Base-by-base conservation (phyloP, 2,329 filamentous ascomycete species). In the Ophiostoma sp. region DNA sequence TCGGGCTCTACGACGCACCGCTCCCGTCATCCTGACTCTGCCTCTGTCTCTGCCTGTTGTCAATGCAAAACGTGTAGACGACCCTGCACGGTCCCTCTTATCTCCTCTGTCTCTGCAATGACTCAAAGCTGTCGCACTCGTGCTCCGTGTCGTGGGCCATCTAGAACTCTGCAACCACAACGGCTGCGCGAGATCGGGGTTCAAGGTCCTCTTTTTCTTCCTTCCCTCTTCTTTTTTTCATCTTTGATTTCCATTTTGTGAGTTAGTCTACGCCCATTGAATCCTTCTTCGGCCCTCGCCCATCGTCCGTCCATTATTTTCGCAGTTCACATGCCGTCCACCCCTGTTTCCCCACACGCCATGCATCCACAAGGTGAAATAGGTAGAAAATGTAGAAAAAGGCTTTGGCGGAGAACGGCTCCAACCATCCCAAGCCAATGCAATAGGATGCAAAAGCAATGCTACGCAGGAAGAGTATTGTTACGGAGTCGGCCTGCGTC, bases 281-380 rank as follows among this genome's bases (percentile, higher is more conserved):
- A 65, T 65, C 35, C 60, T 64, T 64, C 60, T 36, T 39, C 62
- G 20, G 62, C 17, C 57, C 27, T 33, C 23, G 27, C 27, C 52
- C 57, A 13, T 62, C 57, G 13, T 33, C 57, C 57, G 57, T 33
- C 60, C 60, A 62, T 62, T 62, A 17, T 60, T 48, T 48, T 48
- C 17, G 20, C 44, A 48, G 44, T 20, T 57, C 23, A 57, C 52
- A 57, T 57, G 52, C 52, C 23, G 52, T 11, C 52, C 44, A 48
- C 57, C 54, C 57, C 23, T 54, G n/a, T 15, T 67, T 71, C 67
- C 67, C 69, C 69, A 71, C 67, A 68, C 67, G 69, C 57, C 54
- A 68, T 52, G 31, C n/a, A 67, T 41, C 36, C n/a, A 44, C 35
- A 67, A 20, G 33, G 20, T n/a, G 35, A 23, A 65, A 39, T 10